phyloP scores from a whole-genome alignment of 2,329 filamentous ascomycete species.

The Teratosphaeria pseudoeucalypti region DNA sequence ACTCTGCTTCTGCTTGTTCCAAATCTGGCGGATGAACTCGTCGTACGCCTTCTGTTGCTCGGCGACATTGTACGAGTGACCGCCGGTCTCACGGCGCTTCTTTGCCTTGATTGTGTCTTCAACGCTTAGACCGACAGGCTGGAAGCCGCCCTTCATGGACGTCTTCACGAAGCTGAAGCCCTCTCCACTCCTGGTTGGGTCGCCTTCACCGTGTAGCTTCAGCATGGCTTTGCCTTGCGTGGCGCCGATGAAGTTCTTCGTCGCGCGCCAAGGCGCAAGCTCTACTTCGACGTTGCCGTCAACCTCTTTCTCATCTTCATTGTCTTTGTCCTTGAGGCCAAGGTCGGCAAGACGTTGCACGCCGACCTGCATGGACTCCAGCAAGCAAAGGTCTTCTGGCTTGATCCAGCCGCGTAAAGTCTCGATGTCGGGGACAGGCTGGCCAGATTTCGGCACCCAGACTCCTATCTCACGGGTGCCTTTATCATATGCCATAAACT shows the following conservation, averaged over 20 bases:
- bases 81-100: conserved; percentile 56
- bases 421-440: conserved; percentile 69
- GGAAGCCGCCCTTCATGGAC: conserved; percentile 97
- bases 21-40: conserved; percentile 81
- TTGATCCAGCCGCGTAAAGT: conserved; percentile 80
- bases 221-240: conserved; percentile 95
- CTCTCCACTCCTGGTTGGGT: conserved; percentile 85
- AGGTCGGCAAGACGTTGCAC: conserved; percentile 84
- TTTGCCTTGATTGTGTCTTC: conserved; percentile 80
- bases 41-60: conserved; percentile 88
- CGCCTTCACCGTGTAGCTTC: conserved; percentile 83
- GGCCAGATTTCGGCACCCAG: conserved; percentile 67
- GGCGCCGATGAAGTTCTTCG: conserved; percentile 91
- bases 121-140: conserved; percentile 78
- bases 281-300: conserved; percentile 71
- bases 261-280: conserved; percentile 91
- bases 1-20: conserved; percentile 75
- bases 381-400: conserved; percentile 85
- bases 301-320: conserved; percentile 51
- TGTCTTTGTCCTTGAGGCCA: conserved; percentile 48
- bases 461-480: conserved; percentile 60
- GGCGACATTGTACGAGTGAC: conserved; percentile 95
- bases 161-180: conserved; percentile 97
- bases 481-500: conserved; percentile 87
- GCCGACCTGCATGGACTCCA: conserved; percentile 95